Conservation (phyloP, 345 rosid genomes). For the Eucalyptus polyanthemos region DNA sequence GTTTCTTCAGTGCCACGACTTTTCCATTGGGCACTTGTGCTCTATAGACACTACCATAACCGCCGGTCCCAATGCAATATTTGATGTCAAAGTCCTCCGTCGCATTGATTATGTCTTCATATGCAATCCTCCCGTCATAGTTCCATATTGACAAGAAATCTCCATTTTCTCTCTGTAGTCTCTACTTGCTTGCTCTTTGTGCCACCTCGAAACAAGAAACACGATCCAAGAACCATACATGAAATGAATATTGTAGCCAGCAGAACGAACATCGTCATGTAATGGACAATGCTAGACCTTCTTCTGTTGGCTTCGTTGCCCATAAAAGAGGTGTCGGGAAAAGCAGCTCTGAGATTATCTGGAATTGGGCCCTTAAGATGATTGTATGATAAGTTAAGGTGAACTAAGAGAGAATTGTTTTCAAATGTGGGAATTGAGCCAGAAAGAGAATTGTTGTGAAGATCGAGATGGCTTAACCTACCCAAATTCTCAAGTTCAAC, state of each 20-base stretch:
- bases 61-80: constrained; percentile 12
- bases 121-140: constrained; percentile 8
- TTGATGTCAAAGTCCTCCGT: constrained; percentile 1
- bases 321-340: fast-evolving
- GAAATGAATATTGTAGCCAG: not conserved
- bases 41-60: constrained; percentile 16
- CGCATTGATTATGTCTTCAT: not conserved
- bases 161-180: not conserved
- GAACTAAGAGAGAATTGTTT: not conserved
- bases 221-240: fast-evolving
- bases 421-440: not conserved
- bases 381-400: not conserved
- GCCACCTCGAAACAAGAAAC: not conserved
- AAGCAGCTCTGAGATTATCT: not conserved
- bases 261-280: not conserved
- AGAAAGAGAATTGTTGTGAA: not conserved
- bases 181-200: not conserved
- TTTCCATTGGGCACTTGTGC: not conserved
- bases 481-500: not conserved
- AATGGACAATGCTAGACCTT: not conserved
- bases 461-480: not conserved
- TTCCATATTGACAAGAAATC: not conserved
- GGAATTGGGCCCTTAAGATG: not conserved
- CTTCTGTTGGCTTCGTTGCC: not conserved
- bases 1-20: constrained; percentile 6